Conservation (phyloP, 2,329 filamentous ascomycete species). For the Colletotrichum liriopes region DNA sequence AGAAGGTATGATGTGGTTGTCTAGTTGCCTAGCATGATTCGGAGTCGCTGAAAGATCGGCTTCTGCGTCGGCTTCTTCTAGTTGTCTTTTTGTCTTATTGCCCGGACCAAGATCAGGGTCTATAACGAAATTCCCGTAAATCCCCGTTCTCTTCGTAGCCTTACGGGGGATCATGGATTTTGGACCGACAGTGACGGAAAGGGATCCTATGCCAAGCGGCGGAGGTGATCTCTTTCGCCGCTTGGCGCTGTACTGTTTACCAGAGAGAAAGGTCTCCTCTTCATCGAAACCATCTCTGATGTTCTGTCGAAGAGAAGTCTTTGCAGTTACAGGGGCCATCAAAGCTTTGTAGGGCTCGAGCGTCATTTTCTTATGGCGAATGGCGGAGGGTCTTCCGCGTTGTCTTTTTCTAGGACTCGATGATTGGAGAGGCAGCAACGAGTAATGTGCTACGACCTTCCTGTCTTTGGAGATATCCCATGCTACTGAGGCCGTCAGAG, state of each 20-base stretch:
- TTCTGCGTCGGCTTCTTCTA: not conserved
- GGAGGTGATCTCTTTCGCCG: constrained; percentile 7
- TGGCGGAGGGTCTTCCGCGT: not conserved
- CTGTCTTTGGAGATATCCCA: not conserved
- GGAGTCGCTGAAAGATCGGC: not conserved
- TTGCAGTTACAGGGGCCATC: not conserved
- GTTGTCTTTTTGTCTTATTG: not conserved
- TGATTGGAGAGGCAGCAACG: not conserved
- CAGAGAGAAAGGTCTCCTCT: not conserved
- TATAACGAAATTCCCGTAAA: not conserved
- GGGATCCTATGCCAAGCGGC: not conserved
- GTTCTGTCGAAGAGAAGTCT: not conserved
- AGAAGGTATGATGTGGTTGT: not conserved
- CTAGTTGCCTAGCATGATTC: not conserved
- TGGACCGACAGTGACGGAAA: constrained; percentile 2
- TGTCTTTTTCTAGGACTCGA: not conserved
- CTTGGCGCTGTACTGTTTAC: constrained; percentile 3
- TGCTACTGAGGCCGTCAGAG: constrained; percentile 2
- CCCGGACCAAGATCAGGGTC: not conserved
- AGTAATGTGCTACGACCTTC: not conserved
- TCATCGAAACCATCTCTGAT: constrained; percentile 13
- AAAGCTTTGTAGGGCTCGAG: not conserved
- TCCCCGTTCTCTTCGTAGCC: not conserved
- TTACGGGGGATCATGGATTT: not conserved
- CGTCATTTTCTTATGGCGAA: not conserved